Percentiles rank a stretch among this genome's conserved stretches.
These are phyloP conservation scores for Babesia sp. DNA, from an alignment of 169 alveolate genomes.

Conservation along the genomic window DNA sequence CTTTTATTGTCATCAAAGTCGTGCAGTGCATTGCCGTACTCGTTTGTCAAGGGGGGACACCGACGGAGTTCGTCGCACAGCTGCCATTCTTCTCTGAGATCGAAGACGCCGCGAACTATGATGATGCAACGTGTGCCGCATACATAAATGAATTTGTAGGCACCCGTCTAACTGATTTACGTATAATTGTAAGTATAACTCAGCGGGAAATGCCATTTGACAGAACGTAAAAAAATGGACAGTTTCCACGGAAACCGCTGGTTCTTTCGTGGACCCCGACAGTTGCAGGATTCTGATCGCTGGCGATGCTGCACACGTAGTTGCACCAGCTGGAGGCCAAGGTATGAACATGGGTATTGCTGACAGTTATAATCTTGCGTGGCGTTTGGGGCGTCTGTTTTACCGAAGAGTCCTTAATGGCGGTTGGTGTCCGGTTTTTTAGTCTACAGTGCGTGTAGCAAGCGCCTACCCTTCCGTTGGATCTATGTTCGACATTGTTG, in stretches of 20 bases:
- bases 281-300: conserved; percentile 73
- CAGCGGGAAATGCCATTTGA: neutral
- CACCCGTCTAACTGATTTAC: conserved; percentile 59
- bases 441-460: neutral
- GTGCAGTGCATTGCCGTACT: conserved; percentile 78
- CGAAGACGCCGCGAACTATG: conserved; percentile 49
- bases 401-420: conserved; percentile 11
- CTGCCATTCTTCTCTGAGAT: conserved; percentile 85
- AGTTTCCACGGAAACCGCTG: conserved; percentile 79
- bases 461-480: neutral
- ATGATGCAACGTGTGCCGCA: conserved; percentile 50
- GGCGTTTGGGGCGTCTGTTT: conserved; percentile 51
- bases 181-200: conserved; percentile 56
- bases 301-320: conserved; percentile 93
- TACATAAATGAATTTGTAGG: conserved; percentile 71
- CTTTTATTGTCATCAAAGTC: neutral
- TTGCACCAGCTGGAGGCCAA: conserved; percentile 94
- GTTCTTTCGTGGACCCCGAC: conserved; percentile 69
- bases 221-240: conserved; percentile 77
- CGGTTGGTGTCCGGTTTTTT: neutral
- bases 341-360: conserved; percentile 92
- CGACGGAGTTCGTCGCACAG: conserved; percentile 89
- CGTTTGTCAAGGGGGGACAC: conserved; percentile 83
- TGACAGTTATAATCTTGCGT: conserved; percentile 73
- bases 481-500: neutral